phyloP scores from a whole-genome alignment of 192 early-diverging fungal species.

The Backusella circina region DNA sequence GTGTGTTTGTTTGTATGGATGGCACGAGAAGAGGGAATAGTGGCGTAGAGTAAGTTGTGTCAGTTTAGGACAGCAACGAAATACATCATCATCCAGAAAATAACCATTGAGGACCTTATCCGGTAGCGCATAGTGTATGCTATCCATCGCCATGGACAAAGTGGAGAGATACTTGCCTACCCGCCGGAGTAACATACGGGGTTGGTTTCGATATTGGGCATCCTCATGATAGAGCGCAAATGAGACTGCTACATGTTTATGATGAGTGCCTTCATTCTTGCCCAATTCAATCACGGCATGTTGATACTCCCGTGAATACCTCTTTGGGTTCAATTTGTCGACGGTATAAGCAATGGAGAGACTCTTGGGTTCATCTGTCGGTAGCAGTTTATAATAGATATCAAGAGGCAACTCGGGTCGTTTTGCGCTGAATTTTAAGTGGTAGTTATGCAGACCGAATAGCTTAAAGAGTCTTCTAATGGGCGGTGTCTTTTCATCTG shows the following conservation, averaged over 20 bases:
- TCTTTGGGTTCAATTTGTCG: not conserved
- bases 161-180: not conserved
- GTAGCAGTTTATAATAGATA: not conserved
- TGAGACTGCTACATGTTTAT: not conserved
- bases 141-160: not conserved
- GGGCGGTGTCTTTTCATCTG: not conserved
- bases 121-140: not conserved
- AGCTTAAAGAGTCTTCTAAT: not conserved
- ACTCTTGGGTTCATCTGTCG: not conserved
- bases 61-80: not conserved
- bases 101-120: not conserved
- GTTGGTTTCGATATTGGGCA: no score
- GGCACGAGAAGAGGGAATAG: not conserved
- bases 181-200: not conserved
- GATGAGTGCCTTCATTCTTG: not conserved
- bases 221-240: not conserved
- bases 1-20: not conserved
- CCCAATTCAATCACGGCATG: not conserved
- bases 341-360: not conserved
- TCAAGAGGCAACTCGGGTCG: not conserved
- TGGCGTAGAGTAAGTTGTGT: not conserved
- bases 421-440: not conserved
- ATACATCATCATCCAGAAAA: not conserved
- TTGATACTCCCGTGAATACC: not conserved
- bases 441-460: not conserved